Base-by-base conservation (phyloP, 2,329 filamentous ascomycete genomes). In the Shiraia sp. region DNA sequence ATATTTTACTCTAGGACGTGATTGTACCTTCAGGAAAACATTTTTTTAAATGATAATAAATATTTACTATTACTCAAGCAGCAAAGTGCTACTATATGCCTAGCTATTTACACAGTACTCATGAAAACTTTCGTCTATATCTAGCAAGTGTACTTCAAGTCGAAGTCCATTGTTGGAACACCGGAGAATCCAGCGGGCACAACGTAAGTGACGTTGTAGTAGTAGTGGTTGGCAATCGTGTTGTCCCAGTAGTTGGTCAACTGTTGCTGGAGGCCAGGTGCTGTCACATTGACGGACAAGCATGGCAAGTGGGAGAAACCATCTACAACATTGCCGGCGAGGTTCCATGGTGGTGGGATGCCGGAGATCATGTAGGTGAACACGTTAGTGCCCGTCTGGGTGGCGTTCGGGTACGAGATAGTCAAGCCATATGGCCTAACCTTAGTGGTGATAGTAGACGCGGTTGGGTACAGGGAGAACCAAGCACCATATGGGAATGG, bases 201-300 rank as follows among this genome's bases (percentile, higher is more conserved):
- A 3, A 58, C 66, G 45, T 75, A 77, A 2, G 73, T 75, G 17
- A 77, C 64, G 27, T 77, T 77, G 25, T 76, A 76, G 14, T 71
- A 71, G 44, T 63, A 62, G 35, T 76, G 72, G 35, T 74, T 62
- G 29, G 71, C 64, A 32, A 77, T 54, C 7, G 54, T 55, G 9
- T 53, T 51, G 0, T 70, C 70, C 16, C 19, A 38, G 37, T 75
- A 75, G 3, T 60, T 53, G 2, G 70, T 65, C 1, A 66, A 63
- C 45, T 68, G 59, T 30, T 62, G 53, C 30, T 66, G 57, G 17
- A 76, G 40, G 0, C 73, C 73, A 2, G 63, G 53, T 1, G 72
- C 72, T 4, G 58, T 48, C 0, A 75, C 65, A 13, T 62, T 68
- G 13, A 74, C 66, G 32, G 57, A 57, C 22, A 76, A 49, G 41